Evolutionary conservation across 2,329 filamentous ascomycete genomes (phyloP).

Genomic region (Sporothrix humicola): DNA sequence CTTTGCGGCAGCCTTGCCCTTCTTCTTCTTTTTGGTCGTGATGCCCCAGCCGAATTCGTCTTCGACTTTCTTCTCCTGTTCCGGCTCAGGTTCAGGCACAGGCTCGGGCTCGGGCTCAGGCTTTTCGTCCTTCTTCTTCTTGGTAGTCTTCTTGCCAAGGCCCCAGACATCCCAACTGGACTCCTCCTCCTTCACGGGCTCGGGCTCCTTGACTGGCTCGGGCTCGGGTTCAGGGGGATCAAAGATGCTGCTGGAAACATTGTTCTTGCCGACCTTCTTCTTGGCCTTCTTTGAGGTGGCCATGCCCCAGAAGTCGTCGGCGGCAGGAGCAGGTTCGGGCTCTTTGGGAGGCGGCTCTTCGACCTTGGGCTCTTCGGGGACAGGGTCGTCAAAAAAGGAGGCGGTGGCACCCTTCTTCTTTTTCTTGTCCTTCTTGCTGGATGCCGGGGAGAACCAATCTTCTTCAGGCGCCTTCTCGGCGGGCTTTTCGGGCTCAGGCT

Average conservation of each 20-base stretch:
- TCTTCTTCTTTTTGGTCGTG: slow-evolving; percentile 39
- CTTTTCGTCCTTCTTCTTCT: slow-evolving; percentile 41
- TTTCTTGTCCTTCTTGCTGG: slow-evolving; percentile 54
- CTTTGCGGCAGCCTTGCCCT: slow-evolving; percentile 31
- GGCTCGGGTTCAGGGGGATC: slow-evolving; percentile 34
- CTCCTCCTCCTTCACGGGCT: slow-evolving; percentile 37
- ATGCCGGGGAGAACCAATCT: slow-evolving; percentile 43
- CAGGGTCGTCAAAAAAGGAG: slow-evolving; percentile 34
- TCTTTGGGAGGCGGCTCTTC: slow-evolving; percentile 32
- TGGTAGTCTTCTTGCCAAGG: slow-evolving; percentile 54
- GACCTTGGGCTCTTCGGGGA: slow-evolving; percentile 34
- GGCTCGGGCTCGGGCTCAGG: slow-evolving; percentile 32
- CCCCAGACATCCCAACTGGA: slow-evolving; percentile 52
- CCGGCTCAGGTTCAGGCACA: slow-evolving; percentile 28
- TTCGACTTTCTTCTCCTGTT: slow-evolving; percentile 32
- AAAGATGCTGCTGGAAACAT: slow-evolving; percentile 36
- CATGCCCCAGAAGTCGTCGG: slow-evolving; percentile 41
- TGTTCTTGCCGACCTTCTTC: slow-evolving; percentile 49
- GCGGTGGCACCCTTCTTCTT: slow-evolving; percentile 45
- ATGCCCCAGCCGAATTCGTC: slow-evolving; percentile 41
- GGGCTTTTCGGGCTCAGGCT: slow-evolving; percentile 32
- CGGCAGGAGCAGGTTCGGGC: slow-evolving; percentile 37
- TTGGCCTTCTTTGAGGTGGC: slow-evolving; percentile 50
- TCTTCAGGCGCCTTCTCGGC: slow-evolving; percentile 42
- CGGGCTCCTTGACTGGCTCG: slow-evolving; percentile 32